Conservation (phyloP, 2,329 filamentous ascomycete species). For the Diaporthe sp. region DNA sequence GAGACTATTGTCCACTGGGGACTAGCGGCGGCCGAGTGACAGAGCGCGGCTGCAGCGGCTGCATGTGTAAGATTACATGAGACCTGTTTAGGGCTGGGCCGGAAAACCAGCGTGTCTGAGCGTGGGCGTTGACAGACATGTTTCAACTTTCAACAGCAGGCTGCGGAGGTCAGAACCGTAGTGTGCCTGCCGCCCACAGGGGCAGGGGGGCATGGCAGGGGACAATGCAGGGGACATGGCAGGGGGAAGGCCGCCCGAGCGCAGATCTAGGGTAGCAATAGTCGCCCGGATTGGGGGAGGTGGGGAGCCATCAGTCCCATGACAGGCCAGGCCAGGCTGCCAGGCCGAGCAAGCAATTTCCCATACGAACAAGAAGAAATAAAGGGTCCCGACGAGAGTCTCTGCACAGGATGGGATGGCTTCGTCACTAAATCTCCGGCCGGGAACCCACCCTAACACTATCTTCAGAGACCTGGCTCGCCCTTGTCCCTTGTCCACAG, state of each 20-base stretch:
- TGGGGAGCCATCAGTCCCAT: not conserved
- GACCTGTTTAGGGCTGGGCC: constrained; percentile 22
- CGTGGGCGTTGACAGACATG: not conserved
- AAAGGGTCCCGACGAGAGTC: not conserved
- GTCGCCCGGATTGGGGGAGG: not conserved
- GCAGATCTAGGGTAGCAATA: constrained; percentile 21
- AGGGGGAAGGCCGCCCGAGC: not conserved
- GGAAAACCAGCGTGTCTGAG: too few relatives aligned
- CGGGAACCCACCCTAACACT: too few relatives aligned
- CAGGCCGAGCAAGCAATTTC: constrained; percentile 9
- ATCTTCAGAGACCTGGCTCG: too few relatives aligned
- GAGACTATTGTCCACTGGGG: not conserved
- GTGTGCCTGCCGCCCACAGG: not conserved
- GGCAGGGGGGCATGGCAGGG: not conserved
- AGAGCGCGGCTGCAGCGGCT: constrained; percentile 18
- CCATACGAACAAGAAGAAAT: constrained; percentile 2
- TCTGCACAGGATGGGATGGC: not conserved
- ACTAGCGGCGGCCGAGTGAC: not conserved
- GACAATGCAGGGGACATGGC: not conserved
- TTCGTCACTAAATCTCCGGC: constrained; percentile 23
- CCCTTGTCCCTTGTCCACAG: not conserved
- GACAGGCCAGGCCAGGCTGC: not conserved
- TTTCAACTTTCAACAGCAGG: not conserved
- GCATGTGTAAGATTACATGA: constrained; percentile 18
- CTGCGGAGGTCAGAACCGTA: constrained; percentile 8